Base-by-base conservation (phyloP, 1,284 basidiomycete species). In the Bondarzewia mesenterica region DNA sequence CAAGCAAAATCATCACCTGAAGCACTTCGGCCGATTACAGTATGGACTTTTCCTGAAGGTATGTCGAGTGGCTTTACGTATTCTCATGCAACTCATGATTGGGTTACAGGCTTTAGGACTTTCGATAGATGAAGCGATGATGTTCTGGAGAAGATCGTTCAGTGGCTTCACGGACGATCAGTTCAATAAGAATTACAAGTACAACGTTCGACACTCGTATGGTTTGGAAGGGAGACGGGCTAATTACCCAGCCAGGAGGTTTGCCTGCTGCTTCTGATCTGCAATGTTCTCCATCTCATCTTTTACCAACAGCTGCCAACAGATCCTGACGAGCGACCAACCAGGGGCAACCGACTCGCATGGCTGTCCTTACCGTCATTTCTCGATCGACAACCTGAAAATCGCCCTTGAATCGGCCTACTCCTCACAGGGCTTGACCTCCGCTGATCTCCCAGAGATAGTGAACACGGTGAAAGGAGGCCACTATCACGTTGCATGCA, bases 161-260 rank as follows among this genome's bases (percentile, higher is more conserved):
- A 74, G 75, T 43, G 75, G 71, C 32, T 80, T 90, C 50, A 83
- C 83, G 20, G 94, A 98, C 56, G 93, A 99, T 69, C 89, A 94
- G 66, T 99, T 99, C 71, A 94, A 93, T 71, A 99, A 99, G 65
- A 91, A 97, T 62, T 89, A 98, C 74, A 85, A 84, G 58, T 99
- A 99, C 68, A 99, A 99, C 59, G 94, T 99, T 58, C 84, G 95
- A 36, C 96, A 99, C 67, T 85, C 83, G 7, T 99, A 89, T 63
- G 96, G 96, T 41, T 72, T 97, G 39, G 96, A 99, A 65, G 96
- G 96, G 7, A 89, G 87, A 61, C 80, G 95, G 37, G 87, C 86
- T 45, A 97, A 98, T 66, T 99, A 99, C 64, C 80, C 91, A 4
- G 93, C 96, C 0, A 92, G 88, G 69, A 93, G 79, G 91, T 89